phyloP scores from a whole-genome alignment of 371 early-diverging fungal genomes.

The Umbelopsis sp. region DNA sequence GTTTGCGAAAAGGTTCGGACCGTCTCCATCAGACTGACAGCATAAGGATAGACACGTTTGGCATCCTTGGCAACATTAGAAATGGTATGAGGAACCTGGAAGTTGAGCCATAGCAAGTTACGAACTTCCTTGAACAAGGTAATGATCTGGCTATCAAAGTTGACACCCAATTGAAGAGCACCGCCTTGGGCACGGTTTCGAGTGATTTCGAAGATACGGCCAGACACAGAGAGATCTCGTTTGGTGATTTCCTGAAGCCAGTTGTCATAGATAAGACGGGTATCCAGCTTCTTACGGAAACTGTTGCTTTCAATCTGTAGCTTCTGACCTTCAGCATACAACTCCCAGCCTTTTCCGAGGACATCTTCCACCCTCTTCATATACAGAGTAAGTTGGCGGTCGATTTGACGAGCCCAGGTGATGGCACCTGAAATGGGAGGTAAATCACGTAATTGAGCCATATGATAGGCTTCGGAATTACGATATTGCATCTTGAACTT shows the following conservation, averaged over 20 bases:
- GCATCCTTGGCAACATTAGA: constrained; percentile 94
- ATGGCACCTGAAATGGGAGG: constrained; percentile 95
- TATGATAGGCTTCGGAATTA: constrained; percentile 84
- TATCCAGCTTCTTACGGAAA: constrained; percentile 93
- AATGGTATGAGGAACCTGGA: constrained; percentile 92
- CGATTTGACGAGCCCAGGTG: constrained; percentile 98
- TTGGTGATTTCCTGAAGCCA: constrained; percentile 91
- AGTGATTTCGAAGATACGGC: constrained; percentile 91
- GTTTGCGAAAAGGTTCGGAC: constrained; percentile 93
- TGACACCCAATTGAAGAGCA: constrained; percentile 83
- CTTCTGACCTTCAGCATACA: constrained; percentile 95
- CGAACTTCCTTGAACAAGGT: constrained; percentile 97
- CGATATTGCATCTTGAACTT: constrained; percentile 95
- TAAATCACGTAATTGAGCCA: constrained; percentile 92
- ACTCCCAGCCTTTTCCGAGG: constrained; percentile 97
- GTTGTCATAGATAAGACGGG: constrained; percentile 84
- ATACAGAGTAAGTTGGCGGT: constrained; percentile 92
- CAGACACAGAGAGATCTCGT: constrained; percentile 85
- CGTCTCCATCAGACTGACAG: constrained; percentile 94
- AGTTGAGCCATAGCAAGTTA: constrained; percentile 91
- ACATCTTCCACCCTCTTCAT: constrained; percentile 98
- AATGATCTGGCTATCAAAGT: constrained; percentile 94
- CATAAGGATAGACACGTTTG: constrained; percentile 96
- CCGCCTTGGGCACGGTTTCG: constrained; percentile 82
- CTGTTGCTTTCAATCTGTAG: constrained; percentile 87